These are phyloP conservation scores for Cercophora scortea DNA, from an alignment of 495 filamentous ascomycete species.

Conservation along the genomic window DNA sequence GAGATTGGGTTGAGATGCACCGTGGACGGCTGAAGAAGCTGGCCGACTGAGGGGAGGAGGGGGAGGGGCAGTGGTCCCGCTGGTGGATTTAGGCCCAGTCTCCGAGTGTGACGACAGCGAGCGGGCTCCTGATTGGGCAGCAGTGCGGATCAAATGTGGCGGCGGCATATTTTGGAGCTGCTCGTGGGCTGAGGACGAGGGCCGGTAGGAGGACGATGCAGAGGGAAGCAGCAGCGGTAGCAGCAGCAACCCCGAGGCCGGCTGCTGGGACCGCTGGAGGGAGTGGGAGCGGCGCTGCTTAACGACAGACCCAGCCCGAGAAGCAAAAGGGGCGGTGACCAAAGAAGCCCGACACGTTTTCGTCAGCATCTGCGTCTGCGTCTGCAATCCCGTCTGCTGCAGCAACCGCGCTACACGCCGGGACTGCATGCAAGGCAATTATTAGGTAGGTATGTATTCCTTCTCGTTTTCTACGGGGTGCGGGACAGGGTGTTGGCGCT, in stretches of 20 bases:
- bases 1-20: conserved; percentile 12
- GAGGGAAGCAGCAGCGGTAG: too few relatives aligned
- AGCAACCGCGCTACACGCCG: conserved; percentile 8
- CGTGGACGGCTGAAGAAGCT: conserved; percentile 1
- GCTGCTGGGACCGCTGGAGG: too few relatives aligned
- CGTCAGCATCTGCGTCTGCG: not conserved
- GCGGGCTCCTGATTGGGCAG: conserved; percentile 24
- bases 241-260: too few relatives aligned
- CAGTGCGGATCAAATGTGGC: conserved; percentile 7
- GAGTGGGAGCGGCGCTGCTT: too few relatives aligned
- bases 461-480: not conserved
- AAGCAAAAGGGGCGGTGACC: too few relatives aligned
- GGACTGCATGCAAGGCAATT: conserved; percentile 12
- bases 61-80: conserved; percentile 23
- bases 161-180: conserved; percentile 13
- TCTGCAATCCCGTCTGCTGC: conserved; percentile 7
- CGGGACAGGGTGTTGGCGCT: too few relatives aligned
- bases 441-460: not conserved
- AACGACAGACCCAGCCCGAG: too few relatives aligned
- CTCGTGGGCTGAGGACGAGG: not conserved
- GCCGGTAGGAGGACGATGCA: not conserved
- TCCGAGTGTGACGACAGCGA: conserved; percentile 22
- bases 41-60: conserved; percentile 17
- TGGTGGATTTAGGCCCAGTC: conserved; percentile 6
- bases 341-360: too few relatives aligned